phyloP scores from a whole-genome alignment of 2,329 filamentous ascomycete species.

The Drechslerella coelobrocha region DNA sequence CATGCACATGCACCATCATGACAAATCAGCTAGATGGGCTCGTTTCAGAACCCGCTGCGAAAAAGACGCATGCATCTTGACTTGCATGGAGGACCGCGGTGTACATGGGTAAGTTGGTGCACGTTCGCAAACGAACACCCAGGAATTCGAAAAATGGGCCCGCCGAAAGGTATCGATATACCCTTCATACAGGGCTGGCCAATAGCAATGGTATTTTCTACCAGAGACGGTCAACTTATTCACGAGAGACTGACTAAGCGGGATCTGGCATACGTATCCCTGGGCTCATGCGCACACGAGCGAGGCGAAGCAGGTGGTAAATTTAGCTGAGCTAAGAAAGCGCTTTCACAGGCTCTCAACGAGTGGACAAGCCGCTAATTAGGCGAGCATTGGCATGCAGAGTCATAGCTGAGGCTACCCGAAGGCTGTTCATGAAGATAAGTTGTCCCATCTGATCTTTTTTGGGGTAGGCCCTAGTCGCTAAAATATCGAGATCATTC shows the following conservation, averaged over 20 bases:
- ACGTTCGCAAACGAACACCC: too few species aligned
- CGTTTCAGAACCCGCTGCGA: constrained; percentile 15
- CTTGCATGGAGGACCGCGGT: background rate
- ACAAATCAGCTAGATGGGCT: constrained; percentile 19
- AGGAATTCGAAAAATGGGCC: too few species aligned
- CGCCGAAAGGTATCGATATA: background rate
- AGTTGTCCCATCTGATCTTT: constrained; percentile 5
- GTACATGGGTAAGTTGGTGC: background rate
- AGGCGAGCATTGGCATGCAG: constrained; percentile 20
- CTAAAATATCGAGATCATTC: background rate
- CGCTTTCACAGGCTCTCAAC: constrained; percentile 1
- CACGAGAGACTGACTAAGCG: constrained; percentile 37
- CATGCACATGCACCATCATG: constrained; percentile 23
- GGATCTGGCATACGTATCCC: constrained; percentile 35
- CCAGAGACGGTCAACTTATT: background rate
- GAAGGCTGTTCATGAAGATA: background rate
- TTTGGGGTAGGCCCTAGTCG: background rate
- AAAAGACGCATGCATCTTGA: constrained; percentile 12
- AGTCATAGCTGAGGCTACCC: background rate
- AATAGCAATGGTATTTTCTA: constrained; percentile 5
- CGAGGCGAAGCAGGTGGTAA: constrained; percentile 48
- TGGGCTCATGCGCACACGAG: constrained; percentile 17
- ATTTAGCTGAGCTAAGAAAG: constrained; percentile 34
- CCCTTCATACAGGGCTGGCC: background rate
- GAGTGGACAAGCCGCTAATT: constrained; percentile 21